Conservation (phyloP, 1,284 basidiomycete genomes). For the Xanthoconium separans region DNA sequence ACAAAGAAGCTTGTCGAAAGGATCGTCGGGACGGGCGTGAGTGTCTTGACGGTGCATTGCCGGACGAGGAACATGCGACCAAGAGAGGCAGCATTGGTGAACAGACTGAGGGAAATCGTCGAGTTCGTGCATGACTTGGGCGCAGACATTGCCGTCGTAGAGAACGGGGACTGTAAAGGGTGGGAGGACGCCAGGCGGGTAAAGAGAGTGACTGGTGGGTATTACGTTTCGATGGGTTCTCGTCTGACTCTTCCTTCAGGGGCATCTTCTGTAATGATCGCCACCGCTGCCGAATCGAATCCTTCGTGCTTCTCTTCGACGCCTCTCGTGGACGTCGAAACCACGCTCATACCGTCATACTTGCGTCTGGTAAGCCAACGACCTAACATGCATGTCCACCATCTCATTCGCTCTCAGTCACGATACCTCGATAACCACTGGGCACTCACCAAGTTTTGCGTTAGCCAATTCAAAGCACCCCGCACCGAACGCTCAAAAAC, state of each 20-base stretch:
- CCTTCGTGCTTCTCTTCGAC: constrained; percentile 80
- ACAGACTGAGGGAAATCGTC: constrained; percentile 82
- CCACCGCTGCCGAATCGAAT: constrained; percentile 91
- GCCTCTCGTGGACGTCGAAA: constrained; percentile 70
- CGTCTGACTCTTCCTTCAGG: constrained; percentile 41
- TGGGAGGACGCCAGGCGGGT: constrained; percentile 79
- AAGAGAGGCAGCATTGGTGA: constrained; percentile 76
- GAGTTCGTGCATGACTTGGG: constrained; percentile 72
- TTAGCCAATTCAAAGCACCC: constrained; percentile 73
- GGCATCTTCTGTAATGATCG: constrained; percentile 95
- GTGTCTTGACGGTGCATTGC: constrained; percentile 92
- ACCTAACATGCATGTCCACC: neutral
- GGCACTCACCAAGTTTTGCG: constrained; percentile 90
- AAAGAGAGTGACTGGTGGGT: constrained; percentile 68
- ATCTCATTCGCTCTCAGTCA: constrained; percentile 37
- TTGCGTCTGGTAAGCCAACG: constrained; percentile 65
- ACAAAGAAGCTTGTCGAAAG: constrained; percentile 86
- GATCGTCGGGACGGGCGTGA: constrained; percentile 87
- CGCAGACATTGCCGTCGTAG: constrained; percentile 79
- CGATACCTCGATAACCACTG: constrained; percentile 78
- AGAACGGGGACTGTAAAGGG: constrained; percentile 91
- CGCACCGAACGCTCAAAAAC: constrained; percentile 55
- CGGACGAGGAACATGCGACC: constrained; percentile 93
- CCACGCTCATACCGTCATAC: constrained; percentile 73
- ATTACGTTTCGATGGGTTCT: neutral